Conservation (phyloP, 768 basidiomycete genomes). For the Russula brevipes region DNA sequence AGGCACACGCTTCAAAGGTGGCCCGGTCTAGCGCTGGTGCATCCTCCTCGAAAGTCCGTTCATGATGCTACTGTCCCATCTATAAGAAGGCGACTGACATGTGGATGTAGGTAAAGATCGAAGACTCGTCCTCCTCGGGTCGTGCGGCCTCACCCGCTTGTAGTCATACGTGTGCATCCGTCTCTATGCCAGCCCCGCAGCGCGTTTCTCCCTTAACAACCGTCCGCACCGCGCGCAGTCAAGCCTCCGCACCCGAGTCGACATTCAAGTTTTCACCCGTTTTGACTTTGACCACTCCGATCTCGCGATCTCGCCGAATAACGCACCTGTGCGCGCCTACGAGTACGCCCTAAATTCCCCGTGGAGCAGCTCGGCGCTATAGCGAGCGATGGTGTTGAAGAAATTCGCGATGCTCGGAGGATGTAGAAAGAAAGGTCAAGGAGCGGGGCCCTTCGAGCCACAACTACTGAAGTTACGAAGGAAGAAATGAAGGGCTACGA, state of each 20-base stretch:
- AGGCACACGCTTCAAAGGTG: background rate
- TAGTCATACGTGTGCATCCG: background rate
- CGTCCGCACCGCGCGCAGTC: conserved; percentile 12
- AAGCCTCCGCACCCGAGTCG: conserved; percentile 6
- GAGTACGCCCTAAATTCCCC: conserved; percentile 53
- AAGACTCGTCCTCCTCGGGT: background rate
- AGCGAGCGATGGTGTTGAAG: too few species aligned
- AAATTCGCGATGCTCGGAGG: too few species aligned
- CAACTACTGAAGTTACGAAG: too few species aligned
- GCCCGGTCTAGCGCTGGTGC: background rate
- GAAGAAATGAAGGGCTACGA: too few species aligned
- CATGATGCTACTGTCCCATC: background rate
- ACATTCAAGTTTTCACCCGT: conserved; percentile 11
- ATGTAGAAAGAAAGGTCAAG: too few species aligned
- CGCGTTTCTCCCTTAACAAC: conserved; percentile 7
- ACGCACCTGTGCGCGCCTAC: conserved; percentile 58
- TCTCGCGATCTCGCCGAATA: conserved; percentile 56
- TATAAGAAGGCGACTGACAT: background rate
- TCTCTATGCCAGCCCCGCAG: background rate
- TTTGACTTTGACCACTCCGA: conserved; percentile 23
- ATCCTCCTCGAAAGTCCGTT: conserved; percentile 10
- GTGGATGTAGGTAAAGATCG: conserved; percentile 1
- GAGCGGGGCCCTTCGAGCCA: too few species aligned
- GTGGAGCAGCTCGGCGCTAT: conserved; percentile 56
- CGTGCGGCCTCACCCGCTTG: background rate